Conservation (phyloP, 2,329 filamentous ascomycete species). For the Stachybotrys elegans region DNA sequence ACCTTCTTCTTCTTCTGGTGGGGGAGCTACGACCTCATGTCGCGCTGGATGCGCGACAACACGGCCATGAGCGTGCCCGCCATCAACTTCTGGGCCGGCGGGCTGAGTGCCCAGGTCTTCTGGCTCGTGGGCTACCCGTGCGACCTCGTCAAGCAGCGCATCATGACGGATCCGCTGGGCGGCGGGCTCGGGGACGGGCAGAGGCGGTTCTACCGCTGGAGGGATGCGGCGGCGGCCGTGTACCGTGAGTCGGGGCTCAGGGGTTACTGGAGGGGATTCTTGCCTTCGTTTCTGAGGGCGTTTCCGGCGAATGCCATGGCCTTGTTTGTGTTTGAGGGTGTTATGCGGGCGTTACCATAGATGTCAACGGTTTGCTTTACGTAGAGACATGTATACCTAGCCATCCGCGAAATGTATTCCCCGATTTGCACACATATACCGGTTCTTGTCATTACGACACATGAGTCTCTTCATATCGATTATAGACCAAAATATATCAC, state of each 20-base stretch:
- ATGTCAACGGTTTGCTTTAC: no score
- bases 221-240: constrained; percentile 70
- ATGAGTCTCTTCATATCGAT: no score
- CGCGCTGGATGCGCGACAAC: constrained; percentile 57
- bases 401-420: no score
- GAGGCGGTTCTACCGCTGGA: constrained; percentile 69
- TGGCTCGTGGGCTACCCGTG: constrained; percentile 90
- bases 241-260: constrained; percentile 69
- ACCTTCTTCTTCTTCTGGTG: constrained; percentile 98
- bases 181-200: constrained; percentile 62
- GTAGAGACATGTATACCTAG: no score
- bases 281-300: constrained; percentile 88
- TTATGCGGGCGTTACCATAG: constrained; percentile 70
- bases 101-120: constrained; percentile 87
- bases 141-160: constrained; percentile 90
- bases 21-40: constrained; percentile 88
- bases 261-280: constrained; percentile 89
- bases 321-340: constrained; percentile 85
- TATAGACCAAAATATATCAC: no score
- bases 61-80: constrained; percentile 71
- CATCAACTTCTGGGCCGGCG: constrained; percentile 96
- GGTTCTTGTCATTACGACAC: no score
- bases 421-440: no score
- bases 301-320: constrained; percentile 97
- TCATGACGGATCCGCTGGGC: constrained; percentile 92